Evolutionary conservation across 495 filamentous ascomycete species (phyloP).

Genomic region (Podospora sp.): DNA sequence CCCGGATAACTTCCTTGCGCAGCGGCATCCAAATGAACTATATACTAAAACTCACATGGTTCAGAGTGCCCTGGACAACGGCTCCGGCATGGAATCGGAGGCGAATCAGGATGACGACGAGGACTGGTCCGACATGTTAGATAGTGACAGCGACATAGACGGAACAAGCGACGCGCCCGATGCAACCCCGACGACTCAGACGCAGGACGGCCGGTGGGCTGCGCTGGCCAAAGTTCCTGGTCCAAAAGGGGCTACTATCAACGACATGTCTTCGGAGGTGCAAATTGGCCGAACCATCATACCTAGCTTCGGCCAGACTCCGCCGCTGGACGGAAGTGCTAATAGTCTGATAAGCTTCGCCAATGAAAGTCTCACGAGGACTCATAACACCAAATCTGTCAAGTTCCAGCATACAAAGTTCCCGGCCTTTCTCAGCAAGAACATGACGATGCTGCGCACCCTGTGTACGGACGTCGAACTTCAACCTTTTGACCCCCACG

Average conservation of each 20-base stretch:
- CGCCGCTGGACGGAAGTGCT: not conserved
- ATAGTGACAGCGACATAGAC: conserved; percentile 17
- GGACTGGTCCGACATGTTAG: conserved; percentile 30
- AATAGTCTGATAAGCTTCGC: not conserved
- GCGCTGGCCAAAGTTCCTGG: not conserved
- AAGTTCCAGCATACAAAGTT: conserved; percentile 18
- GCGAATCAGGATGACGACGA: conserved; percentile 27
- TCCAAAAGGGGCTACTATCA: not conserved
- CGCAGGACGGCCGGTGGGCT: conserved; percentile 15
- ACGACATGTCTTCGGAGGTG: conserved; percentile 22
- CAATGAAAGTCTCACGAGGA: not conserved
- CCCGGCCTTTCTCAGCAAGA: conserved; percentile 18
- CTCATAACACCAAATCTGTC: conserved; percentile 9
- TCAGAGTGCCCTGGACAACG: not conserved
- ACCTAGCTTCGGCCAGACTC: conserved; percentile 31
- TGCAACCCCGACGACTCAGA: conserved; percentile 10
- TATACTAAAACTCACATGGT: conserved; percentile 20
- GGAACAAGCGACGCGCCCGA: not conserved
- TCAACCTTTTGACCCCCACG: conserved; percentile 46
- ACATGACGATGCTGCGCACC: conserved; percentile 56
- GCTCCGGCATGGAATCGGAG: not conserved
- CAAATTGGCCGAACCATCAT: conserved; percentile 29
- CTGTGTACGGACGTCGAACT: conserved; percentile 62
- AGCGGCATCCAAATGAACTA: not conserved
- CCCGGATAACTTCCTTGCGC: conserved; percentile 9